These are phyloP conservation scores for Triticum turgidum DNA, from an alignment of 176 grass and related monocot species.

Conservation along the genomic window DNA sequence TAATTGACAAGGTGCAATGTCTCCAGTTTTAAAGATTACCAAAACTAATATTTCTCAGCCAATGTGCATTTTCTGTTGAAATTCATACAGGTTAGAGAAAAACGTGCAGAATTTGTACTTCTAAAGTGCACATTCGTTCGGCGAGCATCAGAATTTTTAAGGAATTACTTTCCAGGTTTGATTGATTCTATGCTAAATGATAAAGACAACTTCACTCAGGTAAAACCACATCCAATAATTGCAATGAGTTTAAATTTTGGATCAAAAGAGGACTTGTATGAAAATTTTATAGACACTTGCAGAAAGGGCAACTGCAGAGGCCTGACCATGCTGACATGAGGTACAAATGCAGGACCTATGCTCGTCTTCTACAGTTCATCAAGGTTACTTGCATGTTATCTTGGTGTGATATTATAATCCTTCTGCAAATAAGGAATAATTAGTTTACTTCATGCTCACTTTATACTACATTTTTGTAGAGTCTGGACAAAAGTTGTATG, in stretches of 20 bases:
- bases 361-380: conserved; percentile 80
- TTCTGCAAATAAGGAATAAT: neutral
- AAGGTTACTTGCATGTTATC: conserved; percentile 57
- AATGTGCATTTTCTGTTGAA: conserved; percentile 24
- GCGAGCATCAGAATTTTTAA: conserved; percentile 91
- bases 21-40: neutral
- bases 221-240: conserved; percentile 34
- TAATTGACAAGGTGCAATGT: neutral
- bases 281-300: conserved; percentile 31
- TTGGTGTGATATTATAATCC: conserved; percentile 1
- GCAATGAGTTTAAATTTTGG: neutral
- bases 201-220: conserved; percentile 88
- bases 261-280: neutral
- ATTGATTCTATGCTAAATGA: conserved; percentile 90
- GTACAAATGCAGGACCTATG: conserved; percentile 92
- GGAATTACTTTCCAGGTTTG: conserved; percentile 92
- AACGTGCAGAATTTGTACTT: conserved; percentile 95
- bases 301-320: conserved; percentile 79
- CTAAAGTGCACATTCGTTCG: conserved; percentile 94
- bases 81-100: conserved; percentile 84
- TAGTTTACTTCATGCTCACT: conserved; percentile 14
- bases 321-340: conserved; percentile 92
- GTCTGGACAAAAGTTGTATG: conserved; percentile 91
- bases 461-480: conserved; percentile 47
- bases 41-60: neutral